Percentiles rank a stretch among this genome's conserved stretches.
Conservation (phyloP, 208 protist species). For the Trichomonas vaginalis region DNA sequence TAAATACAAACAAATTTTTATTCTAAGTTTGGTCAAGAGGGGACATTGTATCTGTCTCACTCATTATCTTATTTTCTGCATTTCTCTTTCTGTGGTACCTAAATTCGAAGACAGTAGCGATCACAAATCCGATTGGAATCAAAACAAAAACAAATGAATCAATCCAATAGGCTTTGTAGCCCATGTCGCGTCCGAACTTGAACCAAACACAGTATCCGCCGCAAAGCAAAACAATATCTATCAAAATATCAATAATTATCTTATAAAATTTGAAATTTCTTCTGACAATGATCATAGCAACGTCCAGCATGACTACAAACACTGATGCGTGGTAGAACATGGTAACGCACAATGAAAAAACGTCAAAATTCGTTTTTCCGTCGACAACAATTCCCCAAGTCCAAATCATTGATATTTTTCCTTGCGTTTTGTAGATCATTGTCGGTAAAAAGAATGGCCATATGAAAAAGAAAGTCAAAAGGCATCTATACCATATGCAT, state of each 20-base stretch:
- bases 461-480: not conserved
- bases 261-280: not conserved
- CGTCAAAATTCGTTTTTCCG: not conserved
- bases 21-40: no score
- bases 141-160: no score
- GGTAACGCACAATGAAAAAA: not conserved
- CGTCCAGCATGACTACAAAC: not conserved
- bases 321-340: not conserved
- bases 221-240: not conserved
- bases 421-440: not conserved
- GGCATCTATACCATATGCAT: not conserved
- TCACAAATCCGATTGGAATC: no score
- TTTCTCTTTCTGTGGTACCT: no score
- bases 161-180: no score
- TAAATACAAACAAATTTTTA: no score
- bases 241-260: not conserved
- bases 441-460: not conserved
- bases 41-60: no score
- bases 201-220: not conserved
- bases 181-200: not conserved
- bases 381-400: not conserved
- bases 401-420: not conserved
- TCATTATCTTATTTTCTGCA: no score
- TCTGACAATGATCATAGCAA: not conserved
- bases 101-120: no score